Percentiles rank a stretch among this genome's conserved stretches.
Evolutionary conservation across 179 eudicot species (phyloP).

Genomic region (Patellifolia procumbens): DNA sequence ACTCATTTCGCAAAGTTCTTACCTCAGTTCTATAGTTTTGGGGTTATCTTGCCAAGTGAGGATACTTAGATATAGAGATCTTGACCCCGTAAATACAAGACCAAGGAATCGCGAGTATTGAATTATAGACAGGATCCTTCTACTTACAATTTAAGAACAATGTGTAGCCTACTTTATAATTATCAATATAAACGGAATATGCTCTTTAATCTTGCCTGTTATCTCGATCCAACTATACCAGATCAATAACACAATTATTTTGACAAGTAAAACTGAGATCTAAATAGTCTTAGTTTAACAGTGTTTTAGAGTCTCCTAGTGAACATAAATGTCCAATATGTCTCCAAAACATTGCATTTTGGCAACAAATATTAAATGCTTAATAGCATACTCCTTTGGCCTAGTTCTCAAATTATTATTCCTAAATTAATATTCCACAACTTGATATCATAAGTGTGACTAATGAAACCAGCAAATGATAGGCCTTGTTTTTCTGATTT

Average conservation of each 20-base stretch:
- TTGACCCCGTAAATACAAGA: no score
- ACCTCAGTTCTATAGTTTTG: no score
- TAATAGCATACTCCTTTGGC: background rate
- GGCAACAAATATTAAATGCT: background rate
- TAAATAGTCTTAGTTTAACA: background rate
- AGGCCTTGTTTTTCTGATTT: no score
- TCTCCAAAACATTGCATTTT: slow-evolving; percentile 4
- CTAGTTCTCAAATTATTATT: background rate
- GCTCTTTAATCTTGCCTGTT: no score
- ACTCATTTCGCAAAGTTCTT: no score
- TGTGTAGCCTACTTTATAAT: no score
- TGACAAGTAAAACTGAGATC: background rate
- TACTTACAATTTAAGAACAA: no score
- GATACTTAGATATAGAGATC: no score
- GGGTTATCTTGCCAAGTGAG: no score
- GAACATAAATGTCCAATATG: slow-evolving; percentile 10
- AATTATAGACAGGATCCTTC: no score
- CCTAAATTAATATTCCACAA: background rate
- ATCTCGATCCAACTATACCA: background rate
- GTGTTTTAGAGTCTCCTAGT: slow-evolving; percentile 11
- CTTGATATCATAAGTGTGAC: background rate
- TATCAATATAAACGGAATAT: no score
- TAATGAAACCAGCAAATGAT: background rate
- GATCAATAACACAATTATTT: background rate
- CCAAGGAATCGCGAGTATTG: no score